Base-by-base conservation (phyloP, 2,329 filamentous ascomycete genomes). In the Nannizzia gypsea region DNA sequence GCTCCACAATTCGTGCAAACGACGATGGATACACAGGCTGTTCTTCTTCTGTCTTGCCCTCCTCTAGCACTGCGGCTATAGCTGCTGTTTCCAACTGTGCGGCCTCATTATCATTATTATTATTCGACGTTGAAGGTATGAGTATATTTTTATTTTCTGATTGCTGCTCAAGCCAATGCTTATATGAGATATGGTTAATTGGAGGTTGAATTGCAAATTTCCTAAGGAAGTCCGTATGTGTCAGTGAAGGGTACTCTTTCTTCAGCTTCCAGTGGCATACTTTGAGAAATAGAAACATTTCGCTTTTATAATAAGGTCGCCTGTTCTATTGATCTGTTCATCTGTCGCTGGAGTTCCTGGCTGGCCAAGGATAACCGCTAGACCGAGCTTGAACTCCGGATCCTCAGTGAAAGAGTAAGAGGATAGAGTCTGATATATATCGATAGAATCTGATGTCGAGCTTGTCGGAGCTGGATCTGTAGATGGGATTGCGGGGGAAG, bases 1-100 rank as follows among this genome's bases (percentile, higher is more conserved):
- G 81, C 67, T 89, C 87, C 59, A 95, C 86, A 63, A 96, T 90
- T 65, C 92, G 85, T 6, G 88, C 86, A 72, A 96, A 96, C 1
- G 84, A 86, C 56, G 85, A 85, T 2, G 90, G 90, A 67, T 95
- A 95, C 0, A 83, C 81, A 40, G 89, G 87, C 52, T 82, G 78
- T 40, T 74, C 74, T 54, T 65, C 62, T 28, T 67, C 48, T n/a
- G 58, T 34, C 28, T 50, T 50, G 22, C 11, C 9, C 20, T 9
- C 8, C 6, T n/a, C 22, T 50, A 13, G 22, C 6, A 11, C 6
- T 50, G 44, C 15, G 13, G 22, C 13, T 50, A 15, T 6, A 11
- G 44, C 5, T 11, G 6, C 24, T 15, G 22, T 11, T 24, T 28
- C 44, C 13, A 20, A 13, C 1, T 2, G 9, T 3, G 20, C 22